phyloP scores from a whole-genome alignment of 352 stramenopile species.

The Globisporangium yorkense region DNA sequence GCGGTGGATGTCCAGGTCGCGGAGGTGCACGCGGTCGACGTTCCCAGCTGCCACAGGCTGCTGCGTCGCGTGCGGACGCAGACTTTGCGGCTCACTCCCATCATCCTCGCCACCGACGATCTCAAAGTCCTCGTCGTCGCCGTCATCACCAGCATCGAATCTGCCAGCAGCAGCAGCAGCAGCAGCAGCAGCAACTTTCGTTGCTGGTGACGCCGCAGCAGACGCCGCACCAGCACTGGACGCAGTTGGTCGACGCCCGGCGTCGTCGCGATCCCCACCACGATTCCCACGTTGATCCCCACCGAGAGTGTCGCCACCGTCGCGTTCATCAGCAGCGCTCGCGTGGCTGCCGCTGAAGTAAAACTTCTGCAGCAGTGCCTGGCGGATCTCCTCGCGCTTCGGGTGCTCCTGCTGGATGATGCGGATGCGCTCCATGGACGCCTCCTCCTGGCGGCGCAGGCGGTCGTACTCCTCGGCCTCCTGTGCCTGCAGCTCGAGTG shows the following conservation, averaged over 20 bases:
- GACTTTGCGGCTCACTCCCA: background rate
- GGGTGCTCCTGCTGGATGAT: slow-evolving; percentile 50
- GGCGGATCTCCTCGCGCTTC: slow-evolving; percentile 35
- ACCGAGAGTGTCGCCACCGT: background rate
- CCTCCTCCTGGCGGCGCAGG: slow-evolving; percentile 56
- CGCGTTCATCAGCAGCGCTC: slow-evolving; percentile 8
- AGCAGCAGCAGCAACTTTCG: background rate
- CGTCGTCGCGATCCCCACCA: background rate
- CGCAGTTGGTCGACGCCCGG: background rate
- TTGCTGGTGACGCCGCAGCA: background rate
- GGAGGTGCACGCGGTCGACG: slow-evolving; percentile 24
- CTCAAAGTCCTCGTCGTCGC: background rate
- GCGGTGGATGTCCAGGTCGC: slow-evolving; percentile 24
- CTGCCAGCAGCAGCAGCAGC: background rate
- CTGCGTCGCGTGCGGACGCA: slow-evolving; percentile 4
- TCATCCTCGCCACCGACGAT: background rate
- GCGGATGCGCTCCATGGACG: slow-evolving; percentile 59
- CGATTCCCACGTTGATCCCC: background rate
- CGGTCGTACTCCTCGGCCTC: slow-evolving; percentile 73
- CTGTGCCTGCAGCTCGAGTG: slow-evolving; percentile 61
- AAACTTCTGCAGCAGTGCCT: slow-evolving; percentile 39
- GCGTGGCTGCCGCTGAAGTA: slow-evolving; percentile 29
- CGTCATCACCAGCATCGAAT: background rate
- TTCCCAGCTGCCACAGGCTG: slow-evolving; percentile 15
- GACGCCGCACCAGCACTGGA: background rate